Conservation (phyloP, 2,329 filamentous ascomycete species). For the Ascocoryne sarcoides region DNA sequence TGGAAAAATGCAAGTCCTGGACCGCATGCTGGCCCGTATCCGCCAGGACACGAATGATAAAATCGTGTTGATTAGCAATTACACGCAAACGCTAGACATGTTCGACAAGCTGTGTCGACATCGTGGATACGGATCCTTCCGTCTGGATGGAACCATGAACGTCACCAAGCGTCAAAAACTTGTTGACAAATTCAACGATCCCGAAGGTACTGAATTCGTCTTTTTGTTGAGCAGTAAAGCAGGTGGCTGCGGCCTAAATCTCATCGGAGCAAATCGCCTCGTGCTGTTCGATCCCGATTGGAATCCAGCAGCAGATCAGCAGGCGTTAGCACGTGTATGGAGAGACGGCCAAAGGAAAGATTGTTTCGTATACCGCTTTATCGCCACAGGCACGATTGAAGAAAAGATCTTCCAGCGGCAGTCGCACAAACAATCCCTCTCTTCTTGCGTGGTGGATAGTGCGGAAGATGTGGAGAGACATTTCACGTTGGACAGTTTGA, state of each 20-base stretch:
- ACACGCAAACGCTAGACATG: slow-evolving; percentile 90
- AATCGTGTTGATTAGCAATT: slow-evolving; percentile 97
- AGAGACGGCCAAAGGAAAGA: slow-evolving; percentile 98
- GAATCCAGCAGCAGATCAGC: slow-evolving; percentile 97
- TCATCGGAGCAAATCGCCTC: slow-evolving; percentile 89
- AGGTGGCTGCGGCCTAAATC: slow-evolving; percentile 89
- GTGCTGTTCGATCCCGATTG: slow-evolving; percentile 96
- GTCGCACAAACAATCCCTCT: slow-evolving; percentile 94
- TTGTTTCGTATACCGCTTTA: slow-evolving; percentile 99
- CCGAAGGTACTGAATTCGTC: slow-evolving; percentile 79
- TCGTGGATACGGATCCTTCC: slow-evolving; percentile 74
- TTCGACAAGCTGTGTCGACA: slow-evolving; percentile 86
- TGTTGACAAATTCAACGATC: slow-evolving; percentile 96
- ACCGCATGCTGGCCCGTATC: slow-evolving; percentile 93
- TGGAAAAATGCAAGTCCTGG: slow-evolving; percentile 97
- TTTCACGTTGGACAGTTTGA: slow-evolving; percentile 82
- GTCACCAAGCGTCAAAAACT: slow-evolving; percentile 95
- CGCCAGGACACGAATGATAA: slow-evolving; percentile 97
- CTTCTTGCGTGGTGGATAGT: slow-evolving; percentile 91
- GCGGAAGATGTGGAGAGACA: slow-evolving; percentile 96
- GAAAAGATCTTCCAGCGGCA: slow-evolving; percentile 99
- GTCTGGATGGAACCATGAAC: slow-evolving; percentile 95
- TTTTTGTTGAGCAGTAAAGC: slow-evolving; percentile 97
- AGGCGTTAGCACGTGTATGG: slow-evolving; percentile 95
- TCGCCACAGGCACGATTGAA: slow-evolving; percentile 93